Evolutionary conservation across 371 early-diverging fungal genomes (phyloP).

Genomic region (Entomophthora muscae): DNA sequence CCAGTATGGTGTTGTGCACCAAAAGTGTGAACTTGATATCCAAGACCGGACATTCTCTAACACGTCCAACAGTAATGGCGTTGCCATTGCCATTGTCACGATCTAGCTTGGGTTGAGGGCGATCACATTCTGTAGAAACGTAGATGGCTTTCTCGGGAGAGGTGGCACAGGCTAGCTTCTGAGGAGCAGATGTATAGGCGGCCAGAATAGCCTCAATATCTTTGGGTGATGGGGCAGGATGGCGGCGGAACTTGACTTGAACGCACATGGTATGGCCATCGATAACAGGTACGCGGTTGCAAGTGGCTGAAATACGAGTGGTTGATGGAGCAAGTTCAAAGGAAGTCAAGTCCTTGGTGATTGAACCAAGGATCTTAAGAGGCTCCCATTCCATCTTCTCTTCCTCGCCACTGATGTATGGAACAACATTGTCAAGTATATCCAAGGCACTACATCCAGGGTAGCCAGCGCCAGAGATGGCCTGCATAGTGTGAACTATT

Average conservation of each 20-base stretch:
- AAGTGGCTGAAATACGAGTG: conserved; percentile 73
- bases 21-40: conserved; percentile 80
- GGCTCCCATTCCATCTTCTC: conserved; percentile 92
- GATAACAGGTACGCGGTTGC: conserved; percentile 88
- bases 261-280: conserved; percentile 90
- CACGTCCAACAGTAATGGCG: conserved; percentile 77
- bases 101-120: conserved; percentile 92
- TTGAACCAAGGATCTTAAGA: conserved; percentile 71
- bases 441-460: conserved; percentile 89
- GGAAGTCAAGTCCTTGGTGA: conserved; percentile 22
- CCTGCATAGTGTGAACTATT: conserved; percentile 83
- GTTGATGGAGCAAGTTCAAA: conserved; percentile 16
- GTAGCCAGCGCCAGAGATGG: conserved; percentile 91
- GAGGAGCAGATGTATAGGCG: conserved; percentile 55
- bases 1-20: conserved; percentile 89
- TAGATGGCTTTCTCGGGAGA: conserved; percentile 67
- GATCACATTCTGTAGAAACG: conserved; percentile 48
- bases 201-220: conserved; percentile 47
- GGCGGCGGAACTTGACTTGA: conserved; percentile 60
- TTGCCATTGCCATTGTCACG: conserved; percentile 67
- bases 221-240: conserved; percentile 46
- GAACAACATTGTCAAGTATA: conserved; percentile 86
- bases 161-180: conserved; percentile 47
- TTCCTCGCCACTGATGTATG: conserved; percentile 91
- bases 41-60: conserved; percentile 63